Percentiles rank a stretch among this genome's conserved stretches.
These are phyloP conservation scores for Potentilla sterilis DNA, from an alignment of 306 rosid species.

Conservation along the genomic window DNA sequence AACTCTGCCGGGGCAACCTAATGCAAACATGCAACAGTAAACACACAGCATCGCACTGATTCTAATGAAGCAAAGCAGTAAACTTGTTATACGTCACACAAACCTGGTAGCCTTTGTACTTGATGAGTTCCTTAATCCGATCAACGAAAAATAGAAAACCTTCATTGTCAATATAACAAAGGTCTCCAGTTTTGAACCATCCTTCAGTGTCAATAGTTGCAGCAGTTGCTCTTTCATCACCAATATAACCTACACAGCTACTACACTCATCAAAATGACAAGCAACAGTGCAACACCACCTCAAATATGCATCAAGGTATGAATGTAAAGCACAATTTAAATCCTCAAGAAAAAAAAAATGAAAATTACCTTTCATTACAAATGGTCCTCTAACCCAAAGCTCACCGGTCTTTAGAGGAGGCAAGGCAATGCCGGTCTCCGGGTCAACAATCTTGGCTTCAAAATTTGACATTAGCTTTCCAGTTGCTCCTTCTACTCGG, in stretches of 20 bases:
- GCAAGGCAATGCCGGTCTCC: constrained; percentile 17
- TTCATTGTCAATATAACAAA: constrained; percentile 27
- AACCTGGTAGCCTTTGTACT: constrained; percentile 40
- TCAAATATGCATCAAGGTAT: not conserved
- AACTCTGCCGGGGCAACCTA: constrained; percentile 78
- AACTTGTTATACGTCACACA: not conserved
- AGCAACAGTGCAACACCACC: not conserved
- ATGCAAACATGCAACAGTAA: not conserved
- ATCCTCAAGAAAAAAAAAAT: not conserved
- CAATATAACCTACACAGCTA: constrained; percentile 24
- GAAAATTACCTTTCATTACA: constrained; percentile 25
- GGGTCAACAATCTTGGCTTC: constrained; percentile 30
- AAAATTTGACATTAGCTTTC: constrained; percentile 17
- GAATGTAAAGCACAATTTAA: not conserved
- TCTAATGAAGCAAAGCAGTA: not conserved
- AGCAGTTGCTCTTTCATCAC: constrained; percentile 28
- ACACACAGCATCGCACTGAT: not conserved
- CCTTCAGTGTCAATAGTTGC: constrained; percentile 23
- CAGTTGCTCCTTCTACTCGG: constrained; percentile 19
- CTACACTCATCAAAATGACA: not conserved
- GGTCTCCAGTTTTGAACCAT: constrained; percentile 40
- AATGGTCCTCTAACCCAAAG: constrained; percentile 30
- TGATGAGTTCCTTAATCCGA: constrained; percentile 35
- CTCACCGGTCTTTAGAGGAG: constrained; percentile 27
- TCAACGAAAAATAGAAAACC: constrained; percentile 32